phyloP scores from a whole-genome alignment of 139 green algal genomes.

The Tetratostichococcus sp. region DNA sequence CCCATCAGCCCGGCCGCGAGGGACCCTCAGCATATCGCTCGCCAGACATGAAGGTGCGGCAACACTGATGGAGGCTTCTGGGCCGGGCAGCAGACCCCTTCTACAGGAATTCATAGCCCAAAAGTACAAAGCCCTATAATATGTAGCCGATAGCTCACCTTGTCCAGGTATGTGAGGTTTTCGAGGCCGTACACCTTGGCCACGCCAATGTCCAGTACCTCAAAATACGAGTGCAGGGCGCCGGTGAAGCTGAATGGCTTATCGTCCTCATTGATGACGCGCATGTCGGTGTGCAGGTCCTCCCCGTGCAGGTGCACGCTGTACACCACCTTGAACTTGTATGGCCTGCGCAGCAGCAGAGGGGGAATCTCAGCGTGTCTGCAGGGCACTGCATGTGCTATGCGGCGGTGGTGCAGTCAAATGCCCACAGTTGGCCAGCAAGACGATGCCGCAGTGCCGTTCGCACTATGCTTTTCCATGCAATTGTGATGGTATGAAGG shows the following conservation, averaged over 20 bases:
- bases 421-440: too few relatives aligned
- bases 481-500: too few relatives aligned
- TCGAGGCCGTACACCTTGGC: constrained; percentile 53
- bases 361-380: background rate
- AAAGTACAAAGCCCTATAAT: too few relatives aligned
- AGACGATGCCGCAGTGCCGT: too few relatives aligned
- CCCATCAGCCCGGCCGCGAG: too few relatives aligned
- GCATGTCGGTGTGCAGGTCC: constrained; percentile 68
- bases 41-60: too few relatives aligned
- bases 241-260: constrained; percentile 88
- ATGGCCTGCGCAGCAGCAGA: constrained; percentile 40
- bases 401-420: too few relatives aligned
- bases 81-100: too few relatives aligned
- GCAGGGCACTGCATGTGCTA: too few relatives aligned
- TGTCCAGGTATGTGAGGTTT: constrained; percentile 87
- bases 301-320: constrained; percentile 79
- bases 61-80: too few relatives aligned
- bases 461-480: too few relatives aligned
- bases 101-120: too few relatives aligned
- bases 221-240: constrained; percentile 94
- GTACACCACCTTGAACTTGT: constrained; percentile 79
- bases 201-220: constrained; percentile 72
- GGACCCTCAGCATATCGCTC: background rate
- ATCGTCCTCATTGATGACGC: constrained; percentile 83
- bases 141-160: constrained; percentile 19